These are phyloP conservation scores for Dorcoceras hygrometricum DNA, from an alignment of 257 asterid genomes.

Conservation along the genomic window DNA sequence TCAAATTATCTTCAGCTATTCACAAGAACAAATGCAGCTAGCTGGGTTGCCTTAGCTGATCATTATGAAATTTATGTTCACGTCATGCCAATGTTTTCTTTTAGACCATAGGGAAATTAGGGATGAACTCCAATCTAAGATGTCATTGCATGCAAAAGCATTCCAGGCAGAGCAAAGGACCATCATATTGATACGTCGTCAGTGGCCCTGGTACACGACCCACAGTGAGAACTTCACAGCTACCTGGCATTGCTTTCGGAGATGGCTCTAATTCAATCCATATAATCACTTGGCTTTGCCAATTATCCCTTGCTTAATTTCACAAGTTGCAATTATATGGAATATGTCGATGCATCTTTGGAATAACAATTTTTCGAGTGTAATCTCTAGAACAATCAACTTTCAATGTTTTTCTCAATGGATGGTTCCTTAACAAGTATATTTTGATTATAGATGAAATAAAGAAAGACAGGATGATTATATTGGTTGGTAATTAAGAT, in stretches of 20 bases:
- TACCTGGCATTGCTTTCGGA: not conserved
- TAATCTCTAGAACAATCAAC: not conserved
- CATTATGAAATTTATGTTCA: not conserved
- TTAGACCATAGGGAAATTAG: not conserved
- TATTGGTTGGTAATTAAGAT: not conserved
- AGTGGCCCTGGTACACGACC: not conserved
- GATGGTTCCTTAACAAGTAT: not conserved
- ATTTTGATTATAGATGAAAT: not conserved
- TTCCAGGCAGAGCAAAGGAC: not conserved
- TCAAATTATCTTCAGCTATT: slow-evolving; percentile 4
- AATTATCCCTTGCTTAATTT: not conserved
- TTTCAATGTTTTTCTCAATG: not conserved
- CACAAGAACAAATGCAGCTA: not conserved
- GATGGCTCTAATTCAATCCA: not conserved
- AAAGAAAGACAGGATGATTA: not conserved
- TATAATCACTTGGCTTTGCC: slow-evolving; percentile 6
- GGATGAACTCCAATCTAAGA: not conserved
- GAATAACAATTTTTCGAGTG: not conserved
- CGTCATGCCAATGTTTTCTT: not conserved
- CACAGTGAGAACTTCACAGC: not conserved
- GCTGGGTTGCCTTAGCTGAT: not conserved
- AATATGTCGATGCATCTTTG: not conserved
- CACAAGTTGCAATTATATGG: not conserved
- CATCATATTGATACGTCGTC: not conserved
- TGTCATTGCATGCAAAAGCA: not conserved